Base-by-base conservation (phyloP, 177 flowering plant genomes). In the Vitis hybrid region DNA sequence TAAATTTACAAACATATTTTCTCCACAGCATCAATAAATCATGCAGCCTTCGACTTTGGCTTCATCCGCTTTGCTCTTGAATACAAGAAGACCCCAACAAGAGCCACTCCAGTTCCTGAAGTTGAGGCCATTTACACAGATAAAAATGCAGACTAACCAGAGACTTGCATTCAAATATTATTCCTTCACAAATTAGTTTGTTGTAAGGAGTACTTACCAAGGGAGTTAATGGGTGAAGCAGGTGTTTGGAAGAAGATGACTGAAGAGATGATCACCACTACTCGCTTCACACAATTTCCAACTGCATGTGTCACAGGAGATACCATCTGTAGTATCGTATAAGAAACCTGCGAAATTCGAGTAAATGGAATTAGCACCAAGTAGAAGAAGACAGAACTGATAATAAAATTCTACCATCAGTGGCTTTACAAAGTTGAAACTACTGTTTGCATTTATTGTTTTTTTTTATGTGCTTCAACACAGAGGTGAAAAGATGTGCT, bases 251-350 rank as follows among this genome's bases (percentile, higher is more conserved):
- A 94, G 88, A 94, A 89, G 74, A 94, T 72, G 29, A 92, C 85
- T 13, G 97, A 90, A 39, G 97, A 76, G 51, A 85, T 87, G 18
- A 94, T 92, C 22, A 92, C 92, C 59, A 88, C 94, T 62, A 94
- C 93, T 56, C 97, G 82, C 83, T 94, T 94, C 75, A 90, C 87
- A 70, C 90, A 87, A 67, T 90, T 90, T 51, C 93, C 92, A 0
- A 94, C 97, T 3, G 98, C 79, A 70, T 94, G 98, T 3, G 92
- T 88, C 48, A 92, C 96, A 15, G 98, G 94, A 4, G 97, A 90
- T 48, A 94, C 93, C 92, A 75, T 85, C 59, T 81, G 77, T 58
- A 94, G 78, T 79, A 94, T 94, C 89, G 79, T 80, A 56, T 90
- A 94, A 0, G 98, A 92, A 51, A 92, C 87, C 98, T 94, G 96